Conservation (phyloP, 305 asterid species). For the Fraxinus paxiana region DNA sequence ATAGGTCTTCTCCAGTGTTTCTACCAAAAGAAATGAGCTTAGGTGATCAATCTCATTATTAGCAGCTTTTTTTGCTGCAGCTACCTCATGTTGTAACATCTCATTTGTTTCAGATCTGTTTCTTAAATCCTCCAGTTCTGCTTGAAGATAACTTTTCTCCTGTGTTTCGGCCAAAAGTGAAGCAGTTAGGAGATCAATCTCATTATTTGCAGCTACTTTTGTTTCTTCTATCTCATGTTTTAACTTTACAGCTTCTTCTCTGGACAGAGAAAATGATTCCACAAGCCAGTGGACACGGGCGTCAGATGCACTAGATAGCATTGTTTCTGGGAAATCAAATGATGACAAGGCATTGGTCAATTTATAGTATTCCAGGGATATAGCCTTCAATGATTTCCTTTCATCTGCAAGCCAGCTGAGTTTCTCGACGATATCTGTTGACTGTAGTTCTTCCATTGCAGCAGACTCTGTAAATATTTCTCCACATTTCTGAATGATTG, state of each 20-base stretch:
- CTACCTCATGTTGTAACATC: slow-evolving; percentile 36
- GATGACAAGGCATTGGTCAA: slow-evolving; percentile 40
- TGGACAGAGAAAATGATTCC: slow-evolving; percentile 51
- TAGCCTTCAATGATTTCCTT: slow-evolving; percentile 49
- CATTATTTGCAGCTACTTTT: slow-evolving; percentile 51
- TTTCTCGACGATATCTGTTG: slow-evolving; percentile 52
- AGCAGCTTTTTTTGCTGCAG: slow-evolving; percentile 35
- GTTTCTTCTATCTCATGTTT: slow-evolving; percentile 50
- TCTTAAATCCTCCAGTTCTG: slow-evolving; percentile 50
- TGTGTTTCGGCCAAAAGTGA: slow-evolving; percentile 59
- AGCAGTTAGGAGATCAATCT: slow-evolving; percentile 54
- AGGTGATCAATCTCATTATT: slow-evolving; percentile 39
- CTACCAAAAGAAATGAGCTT: slow-evolving; percentile 39
- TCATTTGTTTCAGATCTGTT: slow-evolving; percentile 34
- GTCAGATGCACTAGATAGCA: slow-evolving; percentile 49
- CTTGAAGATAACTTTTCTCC: slow-evolving; percentile 55
- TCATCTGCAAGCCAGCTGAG: slow-evolving; percentile 67
- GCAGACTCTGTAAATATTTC: slow-evolving; percentile 55
- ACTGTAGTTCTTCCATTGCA: slow-evolving; percentile 41
- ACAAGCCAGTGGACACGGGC: slow-evolving; percentile 55
- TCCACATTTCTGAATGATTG: slow-evolving; percentile 55
- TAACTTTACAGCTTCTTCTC: slow-evolving; percentile 56
- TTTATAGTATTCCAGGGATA: slow-evolving; percentile 50
- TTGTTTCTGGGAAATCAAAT: slow-evolving; percentile 63
- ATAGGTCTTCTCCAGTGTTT: slow-evolving; percentile 45